Conservation (phyloP, 1,284 basidiomycete species). For the Microbotryum intermedium region DNA sequence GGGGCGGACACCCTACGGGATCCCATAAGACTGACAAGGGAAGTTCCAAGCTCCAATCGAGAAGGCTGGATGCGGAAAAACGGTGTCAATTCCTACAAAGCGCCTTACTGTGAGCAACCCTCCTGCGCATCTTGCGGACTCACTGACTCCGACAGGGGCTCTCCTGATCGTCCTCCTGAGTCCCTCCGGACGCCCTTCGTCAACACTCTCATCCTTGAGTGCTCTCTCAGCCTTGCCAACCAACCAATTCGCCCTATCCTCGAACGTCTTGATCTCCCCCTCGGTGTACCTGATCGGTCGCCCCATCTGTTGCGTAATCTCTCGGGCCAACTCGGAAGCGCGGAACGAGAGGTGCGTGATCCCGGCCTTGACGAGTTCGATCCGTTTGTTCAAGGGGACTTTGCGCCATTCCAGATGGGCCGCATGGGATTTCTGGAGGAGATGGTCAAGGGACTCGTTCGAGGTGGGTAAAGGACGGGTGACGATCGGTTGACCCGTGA, state of each 20-base stretch:
- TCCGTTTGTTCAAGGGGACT: constrained; percentile 58
- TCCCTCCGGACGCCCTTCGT: constrained; percentile 20
- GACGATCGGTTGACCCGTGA: constrained; percentile 43
- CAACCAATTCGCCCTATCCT: constrained; percentile 75
- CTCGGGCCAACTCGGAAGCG: constrained; percentile 59
- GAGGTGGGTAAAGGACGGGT: constrained; percentile 40
- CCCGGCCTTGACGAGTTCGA: constrained; percentile 65
- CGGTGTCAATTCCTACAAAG: no score
- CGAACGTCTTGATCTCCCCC: constrained; percentile 71
- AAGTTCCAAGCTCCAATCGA: constrained; percentile 85
- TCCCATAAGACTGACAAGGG: constrained; percentile 32
- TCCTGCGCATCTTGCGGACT: no score
- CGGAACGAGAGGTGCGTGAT: constrained; percentile 66
- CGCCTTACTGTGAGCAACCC: no score
- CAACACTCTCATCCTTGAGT: constrained; percentile 64
- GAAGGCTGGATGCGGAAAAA: constrained; percentile 47
- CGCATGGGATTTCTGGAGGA: constrained; percentile 51
- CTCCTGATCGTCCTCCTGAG: constrained; percentile 66
- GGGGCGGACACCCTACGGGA: neutral
- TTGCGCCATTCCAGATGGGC: constrained; percentile 68
- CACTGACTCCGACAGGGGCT: constrained; percentile 65
- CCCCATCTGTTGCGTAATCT: constrained; percentile 72
- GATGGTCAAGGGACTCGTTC: constrained; percentile 49
- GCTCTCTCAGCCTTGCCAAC: constrained; percentile 68
- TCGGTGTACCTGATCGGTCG: constrained; percentile 43